Base-by-base conservation (phyloP, 148 eudicot species). In the Simmondsia chinensis region DNA sequence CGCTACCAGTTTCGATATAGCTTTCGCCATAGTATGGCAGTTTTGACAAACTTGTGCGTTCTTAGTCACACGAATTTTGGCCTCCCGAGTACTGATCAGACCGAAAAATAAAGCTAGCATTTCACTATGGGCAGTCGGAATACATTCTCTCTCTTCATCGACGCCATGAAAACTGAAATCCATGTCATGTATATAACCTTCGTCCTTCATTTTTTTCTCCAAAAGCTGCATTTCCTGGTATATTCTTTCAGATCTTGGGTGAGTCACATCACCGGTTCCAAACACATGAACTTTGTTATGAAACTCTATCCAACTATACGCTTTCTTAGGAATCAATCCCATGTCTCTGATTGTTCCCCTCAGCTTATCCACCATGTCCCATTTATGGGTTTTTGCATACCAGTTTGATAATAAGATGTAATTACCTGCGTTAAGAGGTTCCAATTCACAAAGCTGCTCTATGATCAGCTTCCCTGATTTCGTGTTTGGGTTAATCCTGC, bases 281-380 rank as follows among this genome's bases (percentile, higher is more conserved):
- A 71, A 82, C 30, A 82, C 91, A 34, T 82, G 91, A 48, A 77
- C 56, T 46, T 77, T 82, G 57, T 77, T 82, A 28, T 35, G 63
- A 25, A 74, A 74, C 57, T 71, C 91, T 36, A 77, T 66, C 91
- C 91, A 82, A 60, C 91, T 82, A 52, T 60, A 82, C 29, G 91
- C 85, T 57, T 48, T 69, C 59, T 50, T 77, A 43, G 81, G 67
- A 33, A 26, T 37, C 36, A 66, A 67, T 38, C 62, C 82, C 76
- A 66, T 58, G 53, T 73, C 76, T 22, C 37, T 66, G 17, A 72
- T 63, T 26, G 60, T 71, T 39, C 70, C 73, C 55, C 48, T 69
- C 57, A 63, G 11, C 45, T 61, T 43, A 35, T 76, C 52, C 9
- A 75, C 79, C 76, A 50, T 63, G 43, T 75, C 82, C 76, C 63